These are phyloP conservation scores for Coemansia umbellata DNA, from an alignment of 192 early-diverging fungal species.

Conservation along the genomic window DNA sequence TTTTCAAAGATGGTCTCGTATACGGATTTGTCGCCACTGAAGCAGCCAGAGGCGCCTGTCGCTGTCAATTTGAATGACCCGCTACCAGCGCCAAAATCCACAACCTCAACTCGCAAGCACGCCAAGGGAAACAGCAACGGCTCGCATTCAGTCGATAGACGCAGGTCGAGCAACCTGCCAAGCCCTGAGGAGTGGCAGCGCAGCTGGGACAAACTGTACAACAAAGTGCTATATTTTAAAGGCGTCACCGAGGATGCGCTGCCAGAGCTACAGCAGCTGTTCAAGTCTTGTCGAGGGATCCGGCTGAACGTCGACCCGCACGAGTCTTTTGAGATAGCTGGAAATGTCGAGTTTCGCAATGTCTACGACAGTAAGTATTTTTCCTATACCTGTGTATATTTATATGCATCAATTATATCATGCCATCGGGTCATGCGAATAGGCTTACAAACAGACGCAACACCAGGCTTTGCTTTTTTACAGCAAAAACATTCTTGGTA, in stretches of 20 bases:
- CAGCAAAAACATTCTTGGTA: slow-evolving; percentile 1
- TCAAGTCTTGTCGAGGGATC: slow-evolving; percentile 42
- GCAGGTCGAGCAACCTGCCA: background rate
- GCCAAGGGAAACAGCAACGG: background rate
- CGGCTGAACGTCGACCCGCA: slow-evolving; percentile 48
- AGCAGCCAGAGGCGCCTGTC: slow-evolving; percentile 43
- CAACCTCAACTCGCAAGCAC: background rate
- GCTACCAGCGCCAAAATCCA: slow-evolving; percentile 4
- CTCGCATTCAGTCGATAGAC: background rate
- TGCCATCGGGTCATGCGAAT: background rate
- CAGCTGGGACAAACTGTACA: slow-evolving; percentile 29
- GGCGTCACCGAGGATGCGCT: slow-evolving; percentile 43
- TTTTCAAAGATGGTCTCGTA: slow-evolving; percentile 36
- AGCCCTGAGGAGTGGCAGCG: slow-evolving; percentile 29
- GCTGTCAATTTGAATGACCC: slow-evolving; percentile 40
- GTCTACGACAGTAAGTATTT: slow-evolving; percentile 43
- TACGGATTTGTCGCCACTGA: slow-evolving; percentile 43
- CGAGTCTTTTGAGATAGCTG: slow-evolving; percentile 21
- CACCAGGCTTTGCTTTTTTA: too few relatives aligned
- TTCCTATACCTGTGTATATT: background rate
- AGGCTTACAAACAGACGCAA: too few relatives aligned
- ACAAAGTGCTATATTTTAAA: slow-evolving; percentile 40
- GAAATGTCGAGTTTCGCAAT: slow-evolving; percentile 50
- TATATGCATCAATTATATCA: background rate
- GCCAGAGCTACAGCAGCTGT: slow-evolving; percentile 43